These are phyloP conservation scores for Euphorbia celastroides DNA, from an alignment of 441 rosid genomes.

Conservation along the genomic window DNA sequence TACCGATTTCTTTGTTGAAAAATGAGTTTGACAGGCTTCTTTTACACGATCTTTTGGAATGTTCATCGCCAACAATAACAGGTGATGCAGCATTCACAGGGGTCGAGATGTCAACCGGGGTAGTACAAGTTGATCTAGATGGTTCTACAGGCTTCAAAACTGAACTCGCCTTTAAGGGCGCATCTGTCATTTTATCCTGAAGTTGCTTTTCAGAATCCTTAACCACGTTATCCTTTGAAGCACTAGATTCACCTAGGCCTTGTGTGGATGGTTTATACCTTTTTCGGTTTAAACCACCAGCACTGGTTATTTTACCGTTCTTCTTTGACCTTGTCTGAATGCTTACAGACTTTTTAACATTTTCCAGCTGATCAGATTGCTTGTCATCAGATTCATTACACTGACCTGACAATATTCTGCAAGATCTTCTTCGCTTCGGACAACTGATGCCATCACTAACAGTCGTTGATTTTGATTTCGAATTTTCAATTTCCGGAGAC, in stretches of 20 bases:
- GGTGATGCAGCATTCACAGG: constrained; percentile 48
- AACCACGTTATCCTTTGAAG: constrained; percentile 6
- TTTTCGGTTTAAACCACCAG: constrained; percentile 29
- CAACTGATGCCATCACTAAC: constrained; percentile 23
- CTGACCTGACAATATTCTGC: constrained; percentile 28
- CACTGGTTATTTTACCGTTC: constrained; percentile 13
- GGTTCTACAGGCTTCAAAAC: constrained; percentile 18
- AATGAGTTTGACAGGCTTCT: constrained; percentile 36
- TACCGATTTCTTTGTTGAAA: constrained; percentile 45
- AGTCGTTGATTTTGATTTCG: constrained; percentile 20
- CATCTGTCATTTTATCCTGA: constrained; percentile 15
- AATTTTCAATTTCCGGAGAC: constrained; percentile 16
- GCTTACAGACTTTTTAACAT: constrained; percentile 14
- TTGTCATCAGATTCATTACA: constrained; percentile 22
- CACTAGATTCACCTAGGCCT: constrained; percentile 16
- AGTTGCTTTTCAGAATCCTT: constrained; percentile 11
- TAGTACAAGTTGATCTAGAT: constrained; percentile 20
- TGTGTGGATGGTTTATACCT: constrained; percentile 12
- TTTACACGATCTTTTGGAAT: constrained; percentile 48
- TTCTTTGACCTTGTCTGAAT: constrained; percentile 26
- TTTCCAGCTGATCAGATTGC: constrained; percentile 17
- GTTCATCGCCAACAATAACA: constrained; percentile 53
- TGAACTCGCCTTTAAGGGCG: constrained; percentile 14
- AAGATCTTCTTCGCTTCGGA: constrained; percentile 59
- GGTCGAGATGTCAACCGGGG: constrained; percentile 26